A percentile compares a stretch with the other conserved stretches of the same genome.
These are phyloP conservation scores for Hymenoscyphus salicellus DNA, from an alignment of 2,329 filamentous ascomycete species.

Conservation along the genomic window DNA sequence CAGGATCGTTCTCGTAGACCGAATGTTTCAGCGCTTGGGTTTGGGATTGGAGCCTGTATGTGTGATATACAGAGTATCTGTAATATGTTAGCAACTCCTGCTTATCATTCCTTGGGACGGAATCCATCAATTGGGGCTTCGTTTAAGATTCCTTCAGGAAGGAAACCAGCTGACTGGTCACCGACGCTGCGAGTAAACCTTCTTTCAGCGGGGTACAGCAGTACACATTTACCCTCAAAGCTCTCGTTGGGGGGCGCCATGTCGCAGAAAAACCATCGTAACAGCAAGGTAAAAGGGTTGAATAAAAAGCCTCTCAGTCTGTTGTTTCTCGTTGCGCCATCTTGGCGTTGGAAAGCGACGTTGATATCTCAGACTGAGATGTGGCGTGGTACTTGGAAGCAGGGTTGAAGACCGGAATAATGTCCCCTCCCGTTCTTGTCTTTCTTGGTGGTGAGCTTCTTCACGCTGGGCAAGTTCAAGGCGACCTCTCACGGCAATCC, in stretches of 20 bases:
- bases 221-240: not conserved
- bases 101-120: not conserved
- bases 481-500: conserved; percentile 7
- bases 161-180: not conserved
- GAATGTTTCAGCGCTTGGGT: not conserved
- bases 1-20: not conserved
- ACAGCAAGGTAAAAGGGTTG: not conserved
- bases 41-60: not conserved
- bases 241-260: not conserved
- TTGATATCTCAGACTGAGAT: not conserved
- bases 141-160: not conserved
- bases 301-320: not conserved
- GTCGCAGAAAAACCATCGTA: not conserved
- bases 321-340: not conserved
- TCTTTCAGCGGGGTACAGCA: not conserved
- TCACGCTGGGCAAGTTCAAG: not conserved
- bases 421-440: not conserved
- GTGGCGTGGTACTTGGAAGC: not conserved
- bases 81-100: not conserved
- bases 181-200: not conserved
- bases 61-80: not conserved
- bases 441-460: not conserved
- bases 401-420: not conserved
- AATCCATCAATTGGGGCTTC: not conserved
- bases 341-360: not conserved